Evolutionary conservation across 768 basidiomycete genomes (phyloP).

Genomic region (Rubroboletus pulcherrimus): DNA sequence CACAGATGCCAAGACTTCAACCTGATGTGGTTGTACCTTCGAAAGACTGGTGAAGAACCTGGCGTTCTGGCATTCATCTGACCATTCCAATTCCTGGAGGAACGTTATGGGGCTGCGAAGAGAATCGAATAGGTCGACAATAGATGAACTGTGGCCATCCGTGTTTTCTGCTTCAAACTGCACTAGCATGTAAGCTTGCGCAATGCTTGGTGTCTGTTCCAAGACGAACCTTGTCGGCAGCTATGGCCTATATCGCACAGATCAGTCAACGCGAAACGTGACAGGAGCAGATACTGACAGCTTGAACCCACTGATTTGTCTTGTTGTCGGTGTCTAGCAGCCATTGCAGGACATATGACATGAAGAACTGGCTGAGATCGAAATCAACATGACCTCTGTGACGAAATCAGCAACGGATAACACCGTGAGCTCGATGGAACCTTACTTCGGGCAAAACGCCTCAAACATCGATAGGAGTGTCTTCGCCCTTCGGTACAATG

Average conservation of each 20-base stretch:
- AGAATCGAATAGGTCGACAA: conserved; percentile 94
- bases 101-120: conserved; percentile 87
- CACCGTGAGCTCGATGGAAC: conserved; percentile 9
- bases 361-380: conserved; percentile 75
- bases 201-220: neutral
- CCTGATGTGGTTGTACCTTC: conserved; percentile 51
- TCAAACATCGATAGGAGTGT: conserved; percentile 73
- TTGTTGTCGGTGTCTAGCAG: conserved; percentile 82
- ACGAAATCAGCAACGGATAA: neutral
- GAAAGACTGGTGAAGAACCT: conserved; percentile 86
- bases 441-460: conserved; percentile 79
- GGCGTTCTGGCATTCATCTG: conserved; percentile 83
- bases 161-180: conserved; percentile 78
- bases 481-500: conserved; percentile 76
- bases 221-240: conserved; percentile 67
- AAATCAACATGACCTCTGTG: conserved; percentile 57
- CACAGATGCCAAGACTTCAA: neutral
- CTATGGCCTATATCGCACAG: conserved; percentile 57
- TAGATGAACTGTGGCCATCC: conserved; percentile 92
- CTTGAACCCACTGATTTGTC: conserved; percentile 92
- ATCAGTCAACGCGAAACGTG: conserved; percentile 5
- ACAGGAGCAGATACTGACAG: conserved; percentile 50
- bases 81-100: conserved; percentile 88
- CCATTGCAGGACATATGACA: conserved; percentile 87
- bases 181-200: conserved; percentile 1